Evolutionary conservation across 2,329 filamentous ascomycete genomes (phyloP).

Genomic region (Trichoderma cornu-damae): DNA sequence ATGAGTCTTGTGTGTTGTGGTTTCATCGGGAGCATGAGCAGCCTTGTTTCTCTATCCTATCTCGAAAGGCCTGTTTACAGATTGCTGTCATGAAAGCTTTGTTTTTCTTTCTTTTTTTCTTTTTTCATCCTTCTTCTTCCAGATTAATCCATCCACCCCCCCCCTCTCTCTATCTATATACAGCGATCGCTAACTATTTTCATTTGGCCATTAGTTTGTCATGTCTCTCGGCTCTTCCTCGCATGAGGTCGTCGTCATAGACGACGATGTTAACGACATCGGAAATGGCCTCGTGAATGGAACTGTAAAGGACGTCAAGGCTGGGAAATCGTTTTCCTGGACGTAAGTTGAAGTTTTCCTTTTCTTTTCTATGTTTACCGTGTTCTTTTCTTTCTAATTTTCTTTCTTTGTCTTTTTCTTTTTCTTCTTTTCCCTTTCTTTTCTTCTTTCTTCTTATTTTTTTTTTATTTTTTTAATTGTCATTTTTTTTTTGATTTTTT

Average conservation of each 20-base stretch:
- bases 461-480: too few relatives aligned
- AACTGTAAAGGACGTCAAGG: neutral
- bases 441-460: too few relatives aligned
- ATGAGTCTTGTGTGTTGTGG: neutral
- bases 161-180: too few relatives aligned
- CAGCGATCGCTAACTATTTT: neutral
- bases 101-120: too few relatives aligned
- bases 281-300: neutral
- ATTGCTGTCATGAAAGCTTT: too few relatives aligned
- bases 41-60: neutral
- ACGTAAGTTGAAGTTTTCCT: too few relatives aligned
- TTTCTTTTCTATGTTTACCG: too few relatives aligned
- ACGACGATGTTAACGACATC: neutral
- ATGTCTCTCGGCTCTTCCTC: neutral
- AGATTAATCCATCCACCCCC: neutral
- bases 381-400: too few relatives aligned
- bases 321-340: conserved; percentile 33
- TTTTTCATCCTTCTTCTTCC: too few relatives aligned
- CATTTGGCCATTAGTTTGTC: neutral
- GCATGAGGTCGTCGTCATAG: neutral
- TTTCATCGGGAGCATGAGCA: neutral
- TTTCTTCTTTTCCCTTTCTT: too few relatives aligned
- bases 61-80: neutral
- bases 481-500: too few relatives aligned
- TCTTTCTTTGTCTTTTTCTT: too few relatives aligned